Evolutionary conservation across 768 basidiomycete species (phyloP), one percentile per base, ranked within the genome.

Genomic region (Daedaleopsis sinensis): DNA sequence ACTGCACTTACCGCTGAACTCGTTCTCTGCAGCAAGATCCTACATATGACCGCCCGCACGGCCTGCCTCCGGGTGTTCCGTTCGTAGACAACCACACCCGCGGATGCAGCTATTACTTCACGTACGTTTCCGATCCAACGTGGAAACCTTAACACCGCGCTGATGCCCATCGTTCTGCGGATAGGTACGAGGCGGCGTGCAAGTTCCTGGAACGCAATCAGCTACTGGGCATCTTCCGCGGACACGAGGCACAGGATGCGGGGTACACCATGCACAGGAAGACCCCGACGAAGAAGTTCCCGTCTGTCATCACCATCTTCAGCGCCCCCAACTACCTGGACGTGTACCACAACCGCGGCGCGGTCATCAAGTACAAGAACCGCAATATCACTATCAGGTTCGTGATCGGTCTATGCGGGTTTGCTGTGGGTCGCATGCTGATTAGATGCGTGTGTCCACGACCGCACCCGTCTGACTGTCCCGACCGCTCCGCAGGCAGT

Each of bases 301-400:
- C 96, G 0, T 93, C 93, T 0, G 92, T 98, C 36, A 97, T 98
- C 78, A 98, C 96, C 39, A 93, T 99, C 67, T 99, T 99, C 79
- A 94, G 92, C 18, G 96, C 96, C 1, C 96, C 96, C 12, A 96
- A 97, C 72, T 98, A 97, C 73, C 86, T 97, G 62, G 96, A 98
- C 72, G 91, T 93, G 18, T 97, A 98, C 76, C 90, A 93, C 74
- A 99, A 99, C 76, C 93, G 95, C 61, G 96, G 92, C 0, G 96
- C 96, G 2, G 92, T 99, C 18, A 87, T 98, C 74, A 97, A 97
- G 76, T 98, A 98, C 72, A 93, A 91, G 67, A 94, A 94, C 75
- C 96, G 94, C 77, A 95, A 92, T 58, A 95, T 97, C 79, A 97
- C 94, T 54, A 96, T 98, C 61, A 83, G 94, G 58, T 69, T 27